Base-by-base conservation (phyloP, 495 filamentous ascomycete genomes). In the Penicillium salamii region DNA sequence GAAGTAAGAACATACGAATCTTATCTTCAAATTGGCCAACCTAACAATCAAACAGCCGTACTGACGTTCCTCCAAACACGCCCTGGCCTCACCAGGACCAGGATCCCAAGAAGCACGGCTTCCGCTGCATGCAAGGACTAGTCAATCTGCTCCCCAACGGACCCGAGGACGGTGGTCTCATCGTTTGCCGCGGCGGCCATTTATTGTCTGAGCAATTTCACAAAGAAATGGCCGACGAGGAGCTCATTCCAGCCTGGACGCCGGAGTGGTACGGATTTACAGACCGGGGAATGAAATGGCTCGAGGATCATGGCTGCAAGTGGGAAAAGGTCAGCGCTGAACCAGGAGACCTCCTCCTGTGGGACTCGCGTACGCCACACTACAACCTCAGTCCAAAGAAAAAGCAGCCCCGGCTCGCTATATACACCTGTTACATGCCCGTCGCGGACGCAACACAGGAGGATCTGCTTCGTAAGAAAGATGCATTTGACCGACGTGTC, bases 41-140 rank as follows among this genome's bases (percentile, higher is more conserved):
- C 20, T 33, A 17, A 13, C 7, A 32, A 11, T 32, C 4, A 18
- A 1, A 11, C 21, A 67, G 63, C 34, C 67, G 62, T n/a, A 58
- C 52, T 37, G 67, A 72, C 43, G 26, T 70, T 21, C 50, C 66
- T 7, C 46, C 57, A 41, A 70, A 72, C 53, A 70, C 64, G 14
- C 69, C 72, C 13, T 76, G 74, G 74, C 72, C 72, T 3, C 74
- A 78, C 49, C 63, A 69, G 43, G 75, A 78, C 37, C 75, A 78
- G 50, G 61, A 69, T 40, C 72, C 72, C 7, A 49, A 52, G 5
- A 69, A 70, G 28, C 65, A 57, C 32, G 71, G 71, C 21, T 71
- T 78, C 63, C 58, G 66, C 24, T 76, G 74, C 47, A 55, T 76
- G 19, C 75, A 78, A 49, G 75, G 72, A n/a, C 58, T 78, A 12